Conservation (phyloP, 495 filamentous ascomycete species). For the Cercophora samala region DNA sequence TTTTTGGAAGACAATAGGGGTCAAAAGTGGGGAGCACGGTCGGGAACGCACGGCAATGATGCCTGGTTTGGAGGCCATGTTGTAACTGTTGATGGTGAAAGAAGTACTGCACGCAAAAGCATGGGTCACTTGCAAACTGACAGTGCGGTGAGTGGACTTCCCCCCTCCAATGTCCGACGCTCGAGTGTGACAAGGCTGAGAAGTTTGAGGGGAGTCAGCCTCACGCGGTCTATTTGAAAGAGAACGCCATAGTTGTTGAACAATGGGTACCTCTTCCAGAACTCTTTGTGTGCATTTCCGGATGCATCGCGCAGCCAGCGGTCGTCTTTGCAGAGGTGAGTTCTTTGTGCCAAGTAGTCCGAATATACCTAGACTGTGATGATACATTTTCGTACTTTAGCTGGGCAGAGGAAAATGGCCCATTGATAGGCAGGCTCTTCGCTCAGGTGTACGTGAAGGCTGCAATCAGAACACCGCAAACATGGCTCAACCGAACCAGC, state of each 20-base stretch:
- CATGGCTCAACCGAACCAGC: too few species aligned
- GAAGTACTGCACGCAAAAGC: not conserved
- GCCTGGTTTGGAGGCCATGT: slow-evolving; percentile 1
- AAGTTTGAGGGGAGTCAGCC: not conserved
- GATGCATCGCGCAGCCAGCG: not conserved
- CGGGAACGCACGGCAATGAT: slow-evolving; percentile 19
- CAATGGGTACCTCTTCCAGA: not conserved
- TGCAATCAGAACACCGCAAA: not conserved
- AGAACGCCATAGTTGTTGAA: not conserved
- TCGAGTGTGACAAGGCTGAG: not conserved
- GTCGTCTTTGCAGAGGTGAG: not conserved
- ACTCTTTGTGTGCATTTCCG: not conserved
- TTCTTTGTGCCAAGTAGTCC: not conserved
- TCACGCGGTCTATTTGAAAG: too few species aligned
- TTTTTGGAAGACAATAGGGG: slow-evolving; percentile 20
- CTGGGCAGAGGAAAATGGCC: not conserved
- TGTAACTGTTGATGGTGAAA: not conserved
- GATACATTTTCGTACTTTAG: not conserved
- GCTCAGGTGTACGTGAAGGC: not conserved
- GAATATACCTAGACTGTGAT: not conserved
- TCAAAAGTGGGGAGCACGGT: slow-evolving; percentile 16
- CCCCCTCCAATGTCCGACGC: not conserved
- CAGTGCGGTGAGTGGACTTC: not conserved
- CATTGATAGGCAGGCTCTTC: not conserved
- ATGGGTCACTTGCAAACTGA: not conserved